Evolutionary conservation across 176 grass and related monocot species (phyloP).

Genomic region (Ensete glaucum): DNA sequence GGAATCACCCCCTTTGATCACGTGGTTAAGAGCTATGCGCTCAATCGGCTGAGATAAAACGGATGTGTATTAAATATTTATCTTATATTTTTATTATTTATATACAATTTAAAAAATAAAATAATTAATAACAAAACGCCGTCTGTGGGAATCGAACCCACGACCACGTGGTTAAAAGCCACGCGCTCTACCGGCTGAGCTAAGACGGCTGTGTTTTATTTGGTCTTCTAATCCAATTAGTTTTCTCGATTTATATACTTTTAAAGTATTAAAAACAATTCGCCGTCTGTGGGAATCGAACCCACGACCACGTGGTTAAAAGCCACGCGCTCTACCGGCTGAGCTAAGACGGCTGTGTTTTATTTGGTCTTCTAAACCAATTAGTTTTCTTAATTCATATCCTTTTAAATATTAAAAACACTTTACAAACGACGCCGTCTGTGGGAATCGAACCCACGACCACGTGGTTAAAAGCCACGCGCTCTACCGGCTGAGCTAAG

Average conservation of each 20-base stretch:
- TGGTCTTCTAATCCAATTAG: no score
- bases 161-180: constrained; percentile 32
- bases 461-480: constrained; percentile 40
- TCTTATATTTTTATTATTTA: no score
- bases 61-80: no score
- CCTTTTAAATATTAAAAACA: no score
- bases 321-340: constrained; percentile 55
- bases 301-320: constrained; percentile 25
- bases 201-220: not conserved
- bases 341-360: constrained; percentile 2
- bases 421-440: not conserved
- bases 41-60: no score
- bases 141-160: constrained; percentile 26
- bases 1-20: no score
- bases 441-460: constrained; percentile 24
- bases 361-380: no score
- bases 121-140: not conserved
- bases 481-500: constrained; percentile 42
- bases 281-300: constrained; percentile 27
- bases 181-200: constrained; percentile 50
- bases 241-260: no score
- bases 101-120: no score
- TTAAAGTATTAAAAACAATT: no score
- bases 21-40: no score
- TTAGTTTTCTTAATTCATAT: no score